Conservation (phyloP, 129 eudicot genomes). For the Lactuca sativa region DNA sequence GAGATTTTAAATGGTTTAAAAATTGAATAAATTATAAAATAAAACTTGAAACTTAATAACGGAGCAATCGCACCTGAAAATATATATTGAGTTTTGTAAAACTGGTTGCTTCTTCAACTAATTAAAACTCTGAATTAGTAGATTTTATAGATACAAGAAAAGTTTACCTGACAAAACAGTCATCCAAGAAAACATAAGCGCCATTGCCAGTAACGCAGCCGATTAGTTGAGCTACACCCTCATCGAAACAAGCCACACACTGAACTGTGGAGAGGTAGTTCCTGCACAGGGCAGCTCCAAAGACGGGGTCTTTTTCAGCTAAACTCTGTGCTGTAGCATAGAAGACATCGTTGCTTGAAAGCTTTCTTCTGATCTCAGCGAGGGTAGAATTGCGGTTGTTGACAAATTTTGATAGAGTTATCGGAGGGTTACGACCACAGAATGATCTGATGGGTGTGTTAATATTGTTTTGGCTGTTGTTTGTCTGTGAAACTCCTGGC, state of each 20-base stretch:
- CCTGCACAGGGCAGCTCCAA: slow-evolving; percentile 39
- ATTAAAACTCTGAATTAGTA: too few relatives aligned
- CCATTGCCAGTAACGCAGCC: slow-evolving; percentile 36
- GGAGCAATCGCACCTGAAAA: neutral
- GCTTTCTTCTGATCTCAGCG: slow-evolving; percentile 25
- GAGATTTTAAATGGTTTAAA: neutral
- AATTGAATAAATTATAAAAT: too few relatives aligned
- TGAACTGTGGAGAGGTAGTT: slow-evolving; percentile 41
- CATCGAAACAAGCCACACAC: slow-evolving; percentile 42
- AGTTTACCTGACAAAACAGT: slow-evolving; percentile 43
- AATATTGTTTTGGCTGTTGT: slow-evolving; percentile 19
- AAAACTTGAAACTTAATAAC: too few relatives aligned
- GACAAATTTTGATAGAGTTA: slow-evolving; percentile 17
- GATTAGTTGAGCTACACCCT: slow-evolving; percentile 19
- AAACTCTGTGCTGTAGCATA: slow-evolving; percentile 36
- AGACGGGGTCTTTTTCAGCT: slow-evolving; percentile 29
- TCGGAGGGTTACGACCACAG: slow-evolving; percentile 37
- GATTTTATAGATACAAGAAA: neutral
- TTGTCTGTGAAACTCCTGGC: slow-evolving; percentile 18
- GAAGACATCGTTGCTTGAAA: slow-evolving; percentile 17
- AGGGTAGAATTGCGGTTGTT: slow-evolving; percentile 32
- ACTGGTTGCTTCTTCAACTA: too few relatives aligned
- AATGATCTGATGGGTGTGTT: slow-evolving; percentile 31
- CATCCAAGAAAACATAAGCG: slow-evolving; percentile 37
- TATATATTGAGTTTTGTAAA: too few relatives aligned